phyloP scores from a whole-genome alignment of 106 monocot species.

The Phalaenopsis aphrodite region DNA sequence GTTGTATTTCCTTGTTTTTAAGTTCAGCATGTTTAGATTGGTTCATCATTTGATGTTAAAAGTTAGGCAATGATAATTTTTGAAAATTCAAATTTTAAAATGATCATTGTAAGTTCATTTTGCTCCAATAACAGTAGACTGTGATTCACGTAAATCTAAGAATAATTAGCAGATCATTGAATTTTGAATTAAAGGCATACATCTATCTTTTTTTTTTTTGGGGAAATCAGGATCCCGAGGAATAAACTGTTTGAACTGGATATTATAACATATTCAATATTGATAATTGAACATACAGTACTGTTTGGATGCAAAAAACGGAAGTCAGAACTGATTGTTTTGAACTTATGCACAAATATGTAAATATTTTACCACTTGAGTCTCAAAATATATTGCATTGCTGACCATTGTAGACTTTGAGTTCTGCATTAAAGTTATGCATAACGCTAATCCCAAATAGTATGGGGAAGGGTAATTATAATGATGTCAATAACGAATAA shows the following conservation, averaged over 20 bases:
- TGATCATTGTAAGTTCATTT: too few species aligned
- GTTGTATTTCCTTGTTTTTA: too few species aligned
- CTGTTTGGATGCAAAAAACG: neutral
- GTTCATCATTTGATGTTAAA: too few species aligned
- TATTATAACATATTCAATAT: neutral
- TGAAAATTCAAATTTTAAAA: too few species aligned
- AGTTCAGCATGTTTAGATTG: too few species aligned
- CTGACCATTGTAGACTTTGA: neutral
- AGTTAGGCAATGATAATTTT: neutral
- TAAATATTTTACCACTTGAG: neutral
- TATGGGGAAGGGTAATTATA: neutral
- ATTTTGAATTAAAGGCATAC: too few species aligned
- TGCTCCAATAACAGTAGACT: too few species aligned
- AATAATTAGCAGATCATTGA: too few species aligned
- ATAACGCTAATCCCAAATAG: neutral
- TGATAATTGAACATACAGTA: neutral
- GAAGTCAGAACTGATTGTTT: neutral
- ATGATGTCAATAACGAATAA: neutral
- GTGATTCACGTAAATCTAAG: too few species aligned
- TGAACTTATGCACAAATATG: neutral
- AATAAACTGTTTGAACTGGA: neutral
- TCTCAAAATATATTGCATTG: neutral
- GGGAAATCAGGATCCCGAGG: neutral
- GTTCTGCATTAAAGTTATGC: neutral
- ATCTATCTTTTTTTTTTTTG: neutral